These are phyloP conservation scores for Letharia columbiana DNA, from an alignment of 495 filamentous ascomycete species.

Conservation along the genomic window DNA sequence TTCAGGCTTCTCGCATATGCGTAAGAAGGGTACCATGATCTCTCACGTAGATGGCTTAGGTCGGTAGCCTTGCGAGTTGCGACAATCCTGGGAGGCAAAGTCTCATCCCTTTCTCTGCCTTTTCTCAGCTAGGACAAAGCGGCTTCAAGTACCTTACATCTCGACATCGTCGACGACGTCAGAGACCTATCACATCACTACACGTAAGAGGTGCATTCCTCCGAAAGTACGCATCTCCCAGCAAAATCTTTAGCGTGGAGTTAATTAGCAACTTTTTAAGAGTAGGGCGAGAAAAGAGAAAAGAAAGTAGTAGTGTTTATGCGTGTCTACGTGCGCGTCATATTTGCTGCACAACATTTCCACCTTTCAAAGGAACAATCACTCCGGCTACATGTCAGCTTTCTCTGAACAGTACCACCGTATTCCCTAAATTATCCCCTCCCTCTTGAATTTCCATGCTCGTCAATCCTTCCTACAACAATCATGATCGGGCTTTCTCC, in stretches of 20 bases:
- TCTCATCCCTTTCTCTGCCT: neutral
- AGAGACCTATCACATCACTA: neutral
- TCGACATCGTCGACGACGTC: neutral
- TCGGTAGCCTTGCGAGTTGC: neutral
- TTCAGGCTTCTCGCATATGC: neutral
- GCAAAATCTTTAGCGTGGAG: neutral
- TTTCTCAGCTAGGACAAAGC: neutral
- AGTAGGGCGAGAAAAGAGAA: neutral
- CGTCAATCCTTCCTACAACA: neutral
- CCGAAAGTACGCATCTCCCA: neutral
- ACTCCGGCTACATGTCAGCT: neutral
- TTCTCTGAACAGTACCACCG: neutral
- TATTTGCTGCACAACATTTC: neutral
- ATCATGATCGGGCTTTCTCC: constrained; percentile 1
- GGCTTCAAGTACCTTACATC: neutral
- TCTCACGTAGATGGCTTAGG: neutral
- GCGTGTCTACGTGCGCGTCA: constrained; percentile 4
- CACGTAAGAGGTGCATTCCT: neutral
- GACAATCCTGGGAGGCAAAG: neutral
- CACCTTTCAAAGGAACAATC: neutral
- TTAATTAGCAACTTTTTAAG: neutral
- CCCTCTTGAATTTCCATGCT: neutral
- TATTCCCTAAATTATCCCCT: neutral
- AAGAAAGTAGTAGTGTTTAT: too few relatives aligned
- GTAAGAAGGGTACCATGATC: neutral